Conservation (phyloP, 1,284 basidiomycete genomes). For the Peniophora sp. region DNA sequence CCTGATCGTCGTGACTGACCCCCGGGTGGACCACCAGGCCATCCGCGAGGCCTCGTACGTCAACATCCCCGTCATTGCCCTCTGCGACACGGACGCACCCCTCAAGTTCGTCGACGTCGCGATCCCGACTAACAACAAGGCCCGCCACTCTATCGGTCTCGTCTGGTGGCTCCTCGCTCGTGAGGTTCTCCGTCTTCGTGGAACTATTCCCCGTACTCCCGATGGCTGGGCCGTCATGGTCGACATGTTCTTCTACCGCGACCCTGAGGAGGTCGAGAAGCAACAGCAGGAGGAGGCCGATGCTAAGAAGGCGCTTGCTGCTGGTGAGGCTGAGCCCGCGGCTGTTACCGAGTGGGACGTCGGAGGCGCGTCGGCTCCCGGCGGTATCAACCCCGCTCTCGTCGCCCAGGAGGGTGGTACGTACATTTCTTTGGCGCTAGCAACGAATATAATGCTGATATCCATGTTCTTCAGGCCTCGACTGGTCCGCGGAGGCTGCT, state of each 20-base stretch:
- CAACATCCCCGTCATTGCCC: conserved; percentile 99
- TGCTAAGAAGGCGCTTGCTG: conserved; percentile 63
- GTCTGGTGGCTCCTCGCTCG: conserved; percentile 99
- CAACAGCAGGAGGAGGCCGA: conserved; percentile 90
- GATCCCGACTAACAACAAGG: conserved; percentile 99
- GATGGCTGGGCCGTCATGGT: conserved; percentile 98
- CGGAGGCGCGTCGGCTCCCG: conserved; percentile 54
- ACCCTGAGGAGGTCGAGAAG: conserved; percentile 98
- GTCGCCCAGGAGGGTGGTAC: conserved; percentile 62
- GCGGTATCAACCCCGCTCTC: conserved; percentile 73
- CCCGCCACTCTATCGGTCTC: conserved; percentile 93
- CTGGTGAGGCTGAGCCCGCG: conserved; percentile 47
- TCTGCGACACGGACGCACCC: conserved; percentile 97
- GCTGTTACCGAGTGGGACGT: conserved; percentile 73
- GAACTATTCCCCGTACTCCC: conserved; percentile 81
- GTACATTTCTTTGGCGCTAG: conserved; percentile 14
- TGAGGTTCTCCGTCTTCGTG: conserved; percentile 94
- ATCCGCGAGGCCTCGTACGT: conserved; percentile 99
- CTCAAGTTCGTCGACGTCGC: conserved; percentile 97
- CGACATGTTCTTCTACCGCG: conserved; percentile 99
- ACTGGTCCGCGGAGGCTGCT: conserved; percentile 74
- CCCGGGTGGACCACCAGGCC: conserved; percentile 98
- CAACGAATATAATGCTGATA: conserved; percentile 6
- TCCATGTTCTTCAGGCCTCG: conserved; percentile 53
- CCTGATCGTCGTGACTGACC: conserved; percentile 97